A percentile compares a stretch with the other conserved stretches of the same genome.
Evolutionary conservation across 75 land plant genomes (phyloP).

Genomic region (Larix kaempferi): DNA sequence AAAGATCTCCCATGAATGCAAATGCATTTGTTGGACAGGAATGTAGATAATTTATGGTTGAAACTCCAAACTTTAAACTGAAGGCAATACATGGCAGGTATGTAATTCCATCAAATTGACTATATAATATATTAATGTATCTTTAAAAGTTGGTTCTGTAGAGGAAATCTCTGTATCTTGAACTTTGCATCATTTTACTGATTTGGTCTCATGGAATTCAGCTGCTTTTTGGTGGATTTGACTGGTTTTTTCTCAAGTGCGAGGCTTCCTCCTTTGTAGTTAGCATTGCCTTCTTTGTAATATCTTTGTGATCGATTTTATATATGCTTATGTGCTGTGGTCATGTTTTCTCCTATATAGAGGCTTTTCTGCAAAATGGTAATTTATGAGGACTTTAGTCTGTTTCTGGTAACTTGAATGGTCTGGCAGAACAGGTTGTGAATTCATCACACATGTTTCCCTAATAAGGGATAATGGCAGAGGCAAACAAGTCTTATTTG

Average conservation of each 20-base stretch:
- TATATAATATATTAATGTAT: background rate
- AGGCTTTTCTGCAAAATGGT: background rate
- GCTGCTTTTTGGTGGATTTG: background rate
- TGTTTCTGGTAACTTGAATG: background rate
- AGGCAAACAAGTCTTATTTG: background rate
- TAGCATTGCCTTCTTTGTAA: too few species aligned
- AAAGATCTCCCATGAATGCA: background rate
- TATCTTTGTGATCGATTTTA: background rate
- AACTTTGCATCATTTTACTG: background rate
- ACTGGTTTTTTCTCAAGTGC: background rate
- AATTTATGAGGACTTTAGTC: background rate
- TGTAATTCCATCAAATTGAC: background rate
- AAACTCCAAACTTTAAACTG: background rate
- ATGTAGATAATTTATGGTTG: background rate
- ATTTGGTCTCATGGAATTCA: background rate
- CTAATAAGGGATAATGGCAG: background rate
- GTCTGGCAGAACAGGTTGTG: background rate
- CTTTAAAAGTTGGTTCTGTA: background rate
- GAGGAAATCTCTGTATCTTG: background rate
- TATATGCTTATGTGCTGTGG: background rate
- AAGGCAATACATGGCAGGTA: background rate
- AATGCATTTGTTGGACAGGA: background rate
- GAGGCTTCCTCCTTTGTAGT: background rate
- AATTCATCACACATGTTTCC: background rate
- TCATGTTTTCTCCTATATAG: background rate